phyloP scores from a whole-genome alignment of 495 filamentous ascomycete species.

The Thozetella sp. region DNA sequence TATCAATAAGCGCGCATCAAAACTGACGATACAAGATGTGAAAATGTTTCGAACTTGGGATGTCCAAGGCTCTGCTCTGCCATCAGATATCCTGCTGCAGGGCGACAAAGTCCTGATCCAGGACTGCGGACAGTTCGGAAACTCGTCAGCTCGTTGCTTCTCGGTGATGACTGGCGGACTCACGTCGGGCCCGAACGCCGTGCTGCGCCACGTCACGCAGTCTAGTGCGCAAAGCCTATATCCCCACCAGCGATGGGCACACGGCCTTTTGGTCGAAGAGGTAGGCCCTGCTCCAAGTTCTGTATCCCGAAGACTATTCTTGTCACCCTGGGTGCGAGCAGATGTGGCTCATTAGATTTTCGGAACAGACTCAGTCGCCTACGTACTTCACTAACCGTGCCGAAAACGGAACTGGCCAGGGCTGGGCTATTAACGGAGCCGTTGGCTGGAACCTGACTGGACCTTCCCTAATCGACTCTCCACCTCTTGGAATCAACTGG shows the following conservation, averaged over 20 bases:
- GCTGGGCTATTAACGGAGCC: conserved; percentile 8
- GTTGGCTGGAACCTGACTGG: conserved; percentile 8
- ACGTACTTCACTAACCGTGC: conserved; percentile 4
- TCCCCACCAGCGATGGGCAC: conserved; percentile 7
- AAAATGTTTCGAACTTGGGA: conserved; percentile 10
- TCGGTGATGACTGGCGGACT: conserved; percentile 7
- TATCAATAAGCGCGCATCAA: conserved; percentile 7
- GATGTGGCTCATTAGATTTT: too few relatives aligned
- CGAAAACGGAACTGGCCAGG: conserved; percentile 6
- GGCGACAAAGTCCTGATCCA: conserved; percentile 12
- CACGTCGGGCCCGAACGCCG: conserved; percentile 4
- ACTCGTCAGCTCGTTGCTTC: conserved; percentile 11
- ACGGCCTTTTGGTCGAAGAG: conserved; percentile 8
- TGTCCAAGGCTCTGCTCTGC: conserved; percentile 6
- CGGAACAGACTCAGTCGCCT: too few relatives aligned
- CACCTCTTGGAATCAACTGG: conserved; percentile 7
- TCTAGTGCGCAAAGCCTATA: background rate
- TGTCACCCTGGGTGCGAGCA: too few relatives aligned
- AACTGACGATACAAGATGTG: conserved; percentile 11
- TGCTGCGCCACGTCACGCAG: background rate
- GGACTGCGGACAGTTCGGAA: conserved; percentile 10
- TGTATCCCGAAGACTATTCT: too few relatives aligned
- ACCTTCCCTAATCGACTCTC: background rate
- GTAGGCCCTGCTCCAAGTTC: background rate
- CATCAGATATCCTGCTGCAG: conserved; percentile 12